phyloP scores from a whole-genome alignment of 2,329 filamentous ascomycete genomes.

The Ustulina deusta region DNA sequence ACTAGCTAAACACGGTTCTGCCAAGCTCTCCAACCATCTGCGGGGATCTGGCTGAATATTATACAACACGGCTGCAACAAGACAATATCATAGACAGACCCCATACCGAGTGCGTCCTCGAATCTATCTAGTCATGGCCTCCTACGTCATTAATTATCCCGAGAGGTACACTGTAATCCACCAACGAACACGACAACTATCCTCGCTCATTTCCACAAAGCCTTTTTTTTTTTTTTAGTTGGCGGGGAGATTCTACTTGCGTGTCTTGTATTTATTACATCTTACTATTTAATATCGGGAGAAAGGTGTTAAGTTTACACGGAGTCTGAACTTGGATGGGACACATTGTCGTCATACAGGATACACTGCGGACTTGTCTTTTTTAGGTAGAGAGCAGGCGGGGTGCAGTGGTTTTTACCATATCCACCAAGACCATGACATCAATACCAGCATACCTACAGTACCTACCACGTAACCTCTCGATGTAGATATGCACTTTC shows the following conservation, averaged over 20 bases:
- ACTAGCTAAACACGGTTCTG: slow-evolving; percentile 53
- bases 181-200: neutral
- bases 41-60: neutral
- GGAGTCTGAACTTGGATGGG: neutral
- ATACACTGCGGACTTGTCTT: neutral
- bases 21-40: slow-evolving; percentile 25
- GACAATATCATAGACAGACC: neutral
- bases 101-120: neutral
- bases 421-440: slow-evolving; percentile 29
- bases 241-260: neutral
- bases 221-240: neutral
- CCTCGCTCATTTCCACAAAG: neutral
- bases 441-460: slow-evolving; percentile 20
- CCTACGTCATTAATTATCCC: slow-evolving; percentile 32
- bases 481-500: slow-evolving; percentile 9
- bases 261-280: neutral
- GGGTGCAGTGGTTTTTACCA: slow-evolving; percentile 15
- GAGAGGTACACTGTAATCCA: neutral
- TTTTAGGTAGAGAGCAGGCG: slow-evolving; percentile 19
- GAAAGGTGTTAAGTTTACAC: neutral
- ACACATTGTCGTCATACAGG: neutral
- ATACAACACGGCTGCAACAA: slow-evolving; percentile 2
- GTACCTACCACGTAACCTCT: neutral
- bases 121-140: neutral
- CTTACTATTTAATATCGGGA: neutral